Percentiles rank a stretch among this genome's conserved stretches.
Conservation (phyloP, 2,329 filamentous ascomycete genomes). For the Colletotrichum nymphaeae region DNA sequence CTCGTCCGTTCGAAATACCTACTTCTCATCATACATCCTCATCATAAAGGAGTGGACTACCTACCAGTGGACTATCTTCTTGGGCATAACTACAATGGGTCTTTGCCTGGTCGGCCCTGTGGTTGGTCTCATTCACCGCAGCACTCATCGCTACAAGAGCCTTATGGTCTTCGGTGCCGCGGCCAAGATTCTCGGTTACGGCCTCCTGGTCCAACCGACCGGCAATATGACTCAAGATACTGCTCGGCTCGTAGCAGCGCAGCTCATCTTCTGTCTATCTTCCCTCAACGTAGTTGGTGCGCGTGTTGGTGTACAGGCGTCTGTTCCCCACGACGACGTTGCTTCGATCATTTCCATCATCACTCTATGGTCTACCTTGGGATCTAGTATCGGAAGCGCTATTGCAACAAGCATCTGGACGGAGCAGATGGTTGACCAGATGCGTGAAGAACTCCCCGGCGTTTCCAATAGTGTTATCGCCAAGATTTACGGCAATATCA, state of each 20-base stretch:
- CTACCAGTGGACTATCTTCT: slow-evolving; percentile 54
- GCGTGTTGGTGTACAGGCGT: no score
- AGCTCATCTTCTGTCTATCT: neutral
- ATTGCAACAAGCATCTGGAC: slow-evolving; percentile 52
- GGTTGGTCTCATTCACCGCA: slow-evolving; percentile 48
- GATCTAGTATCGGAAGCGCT: slow-evolving; percentile 51
- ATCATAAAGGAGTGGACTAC: slow-evolving; percentile 55
- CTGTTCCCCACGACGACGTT: no score
- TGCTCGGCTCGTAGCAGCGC: neutral
- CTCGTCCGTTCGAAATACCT: slow-evolving; percentile 48
- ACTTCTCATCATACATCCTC: slow-evolving; percentile 49
- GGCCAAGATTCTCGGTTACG: slow-evolving; percentile 17
- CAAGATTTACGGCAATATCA: no score
- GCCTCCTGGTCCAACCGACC: neutral
- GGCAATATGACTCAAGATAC: neutral
- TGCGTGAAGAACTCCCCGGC: slow-evolving; percentile 46
- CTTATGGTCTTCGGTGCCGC: slow-evolving; percentile 51
- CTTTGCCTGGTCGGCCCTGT: slow-evolving; percentile 50
- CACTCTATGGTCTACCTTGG: slow-evolving; percentile 26
- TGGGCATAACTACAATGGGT: slow-evolving; percentile 51
- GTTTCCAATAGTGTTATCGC: no score
- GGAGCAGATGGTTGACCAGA: slow-evolving; percentile 48
- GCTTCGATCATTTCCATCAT: no score
- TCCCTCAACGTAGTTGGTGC: neutral
- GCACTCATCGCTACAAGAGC: slow-evolving; percentile 54